Percentiles rank a stretch among this genome's conserved stretches.
Conservation (phyloP, 208 protist species). For the Leishmania braziliensis region DNA sequence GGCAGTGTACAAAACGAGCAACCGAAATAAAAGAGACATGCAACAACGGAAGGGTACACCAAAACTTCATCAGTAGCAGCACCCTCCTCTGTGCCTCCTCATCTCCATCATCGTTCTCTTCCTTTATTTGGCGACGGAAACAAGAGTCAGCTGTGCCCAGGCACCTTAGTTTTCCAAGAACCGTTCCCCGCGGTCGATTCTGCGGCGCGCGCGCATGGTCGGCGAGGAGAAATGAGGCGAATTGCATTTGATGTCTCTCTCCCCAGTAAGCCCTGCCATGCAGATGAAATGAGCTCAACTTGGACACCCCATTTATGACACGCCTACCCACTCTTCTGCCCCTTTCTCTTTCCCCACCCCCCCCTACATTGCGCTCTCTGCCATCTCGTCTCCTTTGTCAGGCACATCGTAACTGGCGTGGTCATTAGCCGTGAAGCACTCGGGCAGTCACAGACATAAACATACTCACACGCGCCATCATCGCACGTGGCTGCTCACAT, state of each 20-base stretch:
- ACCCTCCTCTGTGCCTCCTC: not conserved
- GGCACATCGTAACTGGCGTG: not conserved
- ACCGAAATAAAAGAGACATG: not conserved
- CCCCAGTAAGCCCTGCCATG: not conserved
- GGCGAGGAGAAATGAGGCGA: not conserved
- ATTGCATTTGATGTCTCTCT: not conserved
- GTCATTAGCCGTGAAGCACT: not conserved
- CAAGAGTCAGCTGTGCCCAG: not conserved
- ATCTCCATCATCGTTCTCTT: not conserved
- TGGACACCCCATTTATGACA: not conserved
- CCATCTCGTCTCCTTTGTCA: not conserved
- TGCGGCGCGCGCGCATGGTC: not conserved
- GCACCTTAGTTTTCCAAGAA: not conserved
- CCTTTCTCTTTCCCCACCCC: not conserved
- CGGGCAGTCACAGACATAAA: not conserved
- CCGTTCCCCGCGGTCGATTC: not conserved
- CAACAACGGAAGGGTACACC: not conserved
- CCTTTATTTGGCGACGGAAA: not conserved
- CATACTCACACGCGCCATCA: not conserved
- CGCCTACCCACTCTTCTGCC: not conserved
- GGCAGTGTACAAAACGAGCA: not conserved
- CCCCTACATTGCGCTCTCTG: not conserved
- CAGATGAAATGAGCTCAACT: not conserved
- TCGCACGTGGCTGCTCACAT: too few relatives aligned
- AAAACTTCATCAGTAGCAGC: not conserved